Evolutionary conservation across 73 alveolate genomes (phyloP), one percentile per base, ranked within the genome.

Genomic region (Halteria grandinella): DNA sequence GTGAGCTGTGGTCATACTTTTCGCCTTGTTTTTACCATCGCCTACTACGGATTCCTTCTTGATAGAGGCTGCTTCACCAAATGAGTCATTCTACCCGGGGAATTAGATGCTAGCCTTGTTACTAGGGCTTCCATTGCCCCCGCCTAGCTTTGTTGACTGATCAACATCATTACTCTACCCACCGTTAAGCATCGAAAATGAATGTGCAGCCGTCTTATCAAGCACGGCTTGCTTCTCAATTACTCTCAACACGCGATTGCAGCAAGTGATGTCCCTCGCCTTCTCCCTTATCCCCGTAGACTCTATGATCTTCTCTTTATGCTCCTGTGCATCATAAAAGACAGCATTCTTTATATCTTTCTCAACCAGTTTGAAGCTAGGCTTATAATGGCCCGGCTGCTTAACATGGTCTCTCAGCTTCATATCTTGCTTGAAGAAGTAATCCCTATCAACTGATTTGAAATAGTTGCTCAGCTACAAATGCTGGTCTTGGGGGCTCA

Each of bases 341-440:
- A 60, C 77, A 8, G 7, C 25, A 10, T 3, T 23, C 1, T 21
- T 24, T 36, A 36, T 2, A n/a, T 60, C 43, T 36, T 29, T 60
- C 24, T 60, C 77, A 18, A 60, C 20, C 11, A 60, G 2, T 11
- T 21, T 4, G 27, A 5, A 60, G 3, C 43, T 59, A 6, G 77
- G 77, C 40, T 60, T 60, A 23, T 60, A 60, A 60, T 60, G 77
- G 24, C 77, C 77, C 8, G 77, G 28, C 43, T 60, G 44, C 58
- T 60, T 60, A 1, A 60, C 1, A 3, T 8, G 18, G 4, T 60
- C 77, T 23, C 24, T 60, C 8, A 1, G n/a, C 43, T 60, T 60
- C 55, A 36, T 8, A 32, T 10, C 29, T 60, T 60, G 24, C 77
- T 60, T 32, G 43, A 36, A 60, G 34, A 40, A 60, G 41, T 40